phyloP scores from a whole-genome alignment of 2,329 filamentous ascomycete genomes.

The Penicillium paneum region DNA sequence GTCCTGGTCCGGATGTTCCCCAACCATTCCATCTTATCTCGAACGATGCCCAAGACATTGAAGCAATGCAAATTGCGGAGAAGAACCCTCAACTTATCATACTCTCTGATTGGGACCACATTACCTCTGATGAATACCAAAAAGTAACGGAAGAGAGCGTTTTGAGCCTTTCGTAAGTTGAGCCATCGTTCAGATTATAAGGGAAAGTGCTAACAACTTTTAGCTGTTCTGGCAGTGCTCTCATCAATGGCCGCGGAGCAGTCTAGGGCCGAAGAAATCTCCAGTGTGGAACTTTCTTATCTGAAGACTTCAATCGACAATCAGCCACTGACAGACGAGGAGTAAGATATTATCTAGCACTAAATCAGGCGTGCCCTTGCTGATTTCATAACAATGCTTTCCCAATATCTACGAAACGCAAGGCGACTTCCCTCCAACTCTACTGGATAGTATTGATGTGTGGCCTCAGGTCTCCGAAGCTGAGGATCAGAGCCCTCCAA shows the following conservation, averaged over 20 bases:
- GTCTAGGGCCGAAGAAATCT: constrained; percentile 48
- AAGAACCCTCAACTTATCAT: constrained; percentile 47
- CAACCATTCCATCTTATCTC: constrained; percentile 54
- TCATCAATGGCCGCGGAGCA: constrained; percentile 60
- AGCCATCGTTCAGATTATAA: no score
- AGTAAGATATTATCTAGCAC: constrained; percentile 19
- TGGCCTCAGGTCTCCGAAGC: constrained; percentile 40
- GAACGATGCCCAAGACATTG: constrained; percentile 36
- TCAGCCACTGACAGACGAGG: constrained; percentile 30
- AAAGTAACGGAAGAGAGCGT: constrained; percentile 24
- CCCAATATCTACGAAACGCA: constrained; percentile 24
- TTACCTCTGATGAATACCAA: constrained; percentile 49
- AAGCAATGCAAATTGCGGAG: constrained; percentile 51
- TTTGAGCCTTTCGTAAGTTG: constrained; percentile 22
- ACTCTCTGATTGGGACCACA: constrained; percentile 56
- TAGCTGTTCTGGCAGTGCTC: constrained; percentile 58
- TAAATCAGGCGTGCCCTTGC: neutral
- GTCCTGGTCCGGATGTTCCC: constrained; percentile 25
- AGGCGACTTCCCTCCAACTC: constrained; percentile 25
- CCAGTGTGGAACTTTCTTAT: constrained; percentile 21
- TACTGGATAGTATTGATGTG: constrained; percentile 49
- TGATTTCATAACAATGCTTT: constrained; percentile 16
- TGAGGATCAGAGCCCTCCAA: constrained; percentile 16
- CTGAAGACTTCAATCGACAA: constrained; percentile 22
- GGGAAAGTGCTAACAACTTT: constrained; percentile 25